Conservation (phyloP, 139 green algal species). For the Dunaliella primolecta region DNA sequence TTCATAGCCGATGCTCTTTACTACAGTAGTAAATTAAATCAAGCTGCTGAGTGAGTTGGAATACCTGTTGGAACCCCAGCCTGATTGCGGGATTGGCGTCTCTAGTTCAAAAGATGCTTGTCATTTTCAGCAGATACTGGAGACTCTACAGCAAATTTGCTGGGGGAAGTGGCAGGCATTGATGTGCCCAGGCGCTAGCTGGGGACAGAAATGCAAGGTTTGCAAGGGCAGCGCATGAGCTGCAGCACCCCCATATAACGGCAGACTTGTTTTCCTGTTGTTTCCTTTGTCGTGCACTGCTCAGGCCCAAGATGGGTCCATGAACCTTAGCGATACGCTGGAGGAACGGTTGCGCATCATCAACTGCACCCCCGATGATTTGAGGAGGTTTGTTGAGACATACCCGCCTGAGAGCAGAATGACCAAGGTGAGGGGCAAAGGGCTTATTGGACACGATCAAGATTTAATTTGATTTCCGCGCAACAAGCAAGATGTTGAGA, state of each 20-base stretch:
- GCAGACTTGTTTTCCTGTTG: not conserved
- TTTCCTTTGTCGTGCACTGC: not conserved
- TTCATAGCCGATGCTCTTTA: not conserved
- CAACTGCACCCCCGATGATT: constrained; percentile 36
- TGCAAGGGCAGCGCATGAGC: not conserved
- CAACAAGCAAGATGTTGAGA: no score
- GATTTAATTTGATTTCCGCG: no score
- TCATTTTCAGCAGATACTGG: not conserved
- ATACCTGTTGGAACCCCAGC: not conserved
- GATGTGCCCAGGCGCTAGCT: no score
- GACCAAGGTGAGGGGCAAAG: not conserved
- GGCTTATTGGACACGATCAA: no score
- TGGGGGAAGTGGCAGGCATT: no score
- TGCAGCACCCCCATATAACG: not conserved
- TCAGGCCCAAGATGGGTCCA: constrained; percentile 69
- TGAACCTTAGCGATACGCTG: constrained; percentile 54
- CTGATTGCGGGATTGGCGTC: not conserved
- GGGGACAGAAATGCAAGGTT: no score
- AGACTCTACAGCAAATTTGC: not conserved
- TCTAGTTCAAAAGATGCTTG: not conserved
- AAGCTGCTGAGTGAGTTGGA: not conserved
- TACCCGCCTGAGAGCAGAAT: not conserved
- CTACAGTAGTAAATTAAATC: not conserved
- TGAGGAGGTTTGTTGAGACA: not conserved
- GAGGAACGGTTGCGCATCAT: constrained; percentile 61